These are phyloP conservation scores for Starmerella bombicola DNA, from an alignment of 805 yeast genomes.

Conservation along the genomic window DNA sequence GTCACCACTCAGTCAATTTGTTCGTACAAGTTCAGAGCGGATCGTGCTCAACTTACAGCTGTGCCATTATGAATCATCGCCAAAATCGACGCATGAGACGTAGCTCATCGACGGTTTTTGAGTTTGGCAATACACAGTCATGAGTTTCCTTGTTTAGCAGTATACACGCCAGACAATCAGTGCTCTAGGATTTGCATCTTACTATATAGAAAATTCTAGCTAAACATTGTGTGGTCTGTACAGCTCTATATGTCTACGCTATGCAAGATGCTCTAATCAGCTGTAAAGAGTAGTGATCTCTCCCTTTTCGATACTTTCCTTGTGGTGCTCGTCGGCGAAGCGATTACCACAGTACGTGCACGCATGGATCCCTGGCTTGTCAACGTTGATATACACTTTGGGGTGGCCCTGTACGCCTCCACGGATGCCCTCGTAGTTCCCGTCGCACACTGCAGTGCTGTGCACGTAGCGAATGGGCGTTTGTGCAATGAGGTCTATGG, in stretches of 20 bases:
- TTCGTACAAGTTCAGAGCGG: too few species aligned
- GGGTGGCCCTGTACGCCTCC: constrained; percentile 67
- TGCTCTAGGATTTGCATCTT: too few species aligned
- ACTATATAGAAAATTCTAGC: too few species aligned
- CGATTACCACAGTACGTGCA: constrained; percentile 58
- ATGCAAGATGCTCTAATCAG: constrained; percentile 2
- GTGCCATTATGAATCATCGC: too few species aligned
- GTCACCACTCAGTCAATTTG: too few species aligned
- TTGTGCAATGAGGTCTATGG: constrained; percentile 67
- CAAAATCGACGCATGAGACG: too few species aligned
- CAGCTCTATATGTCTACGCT: neutral
- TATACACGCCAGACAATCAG: too few species aligned
- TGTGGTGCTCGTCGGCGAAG: constrained; percentile 23
- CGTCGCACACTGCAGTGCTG: constrained; percentile 70
- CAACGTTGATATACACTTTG: constrained; percentile 66
- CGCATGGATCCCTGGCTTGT: constrained; percentile 54
- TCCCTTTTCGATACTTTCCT: constrained; percentile 21
- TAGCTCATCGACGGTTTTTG: too few species aligned
- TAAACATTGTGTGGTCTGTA: too few species aligned
- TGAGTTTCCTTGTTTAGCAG: too few species aligned
- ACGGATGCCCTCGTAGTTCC: constrained; percentile 39
- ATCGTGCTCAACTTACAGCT: too few species aligned
- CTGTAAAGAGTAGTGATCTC: constrained; percentile 14
- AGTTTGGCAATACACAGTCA: too few species aligned
- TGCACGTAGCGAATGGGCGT: constrained; percentile 57